Conservation (phyloP, 2,329 filamentous ascomycete species). For the Xylariaceae sp. region DNA sequence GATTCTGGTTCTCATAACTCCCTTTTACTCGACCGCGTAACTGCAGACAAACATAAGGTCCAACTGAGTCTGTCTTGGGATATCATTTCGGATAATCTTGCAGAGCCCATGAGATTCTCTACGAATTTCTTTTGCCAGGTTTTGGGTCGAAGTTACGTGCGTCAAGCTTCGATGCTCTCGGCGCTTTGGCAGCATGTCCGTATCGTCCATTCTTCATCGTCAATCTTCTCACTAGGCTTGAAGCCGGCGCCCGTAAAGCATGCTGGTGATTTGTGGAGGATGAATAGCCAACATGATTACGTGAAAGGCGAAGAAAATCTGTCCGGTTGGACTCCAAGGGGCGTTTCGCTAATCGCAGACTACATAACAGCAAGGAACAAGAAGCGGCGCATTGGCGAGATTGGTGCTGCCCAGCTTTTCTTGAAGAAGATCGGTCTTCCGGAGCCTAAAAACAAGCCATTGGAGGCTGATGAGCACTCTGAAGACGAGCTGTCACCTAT, state of each 20-base stretch:
- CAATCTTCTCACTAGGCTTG: slow-evolving; percentile 82
- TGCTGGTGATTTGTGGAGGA: slow-evolving; percentile 90
- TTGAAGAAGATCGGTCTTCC: slow-evolving; percentile 58
- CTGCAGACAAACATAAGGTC: slow-evolving; percentile 87
- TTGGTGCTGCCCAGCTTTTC: slow-evolving; percentile 70
- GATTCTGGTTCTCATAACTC: slow-evolving; percentile 92
- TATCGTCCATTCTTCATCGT: slow-evolving; percentile 82
- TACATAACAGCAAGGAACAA: slow-evolving; percentile 75
- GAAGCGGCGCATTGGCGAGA: slow-evolving; percentile 70
- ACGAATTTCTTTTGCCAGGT: slow-evolving; percentile 81
- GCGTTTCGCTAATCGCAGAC: slow-evolving; percentile 87
- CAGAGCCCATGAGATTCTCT: slow-evolving; percentile 84
- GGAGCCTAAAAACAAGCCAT: slow-evolving; percentile 35
- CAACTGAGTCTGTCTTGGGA: slow-evolving; percentile 88
- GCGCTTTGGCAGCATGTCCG: slow-evolving; percentile 81
- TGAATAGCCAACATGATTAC: slow-evolving; percentile 93
- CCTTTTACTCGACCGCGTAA: slow-evolving; percentile 87
- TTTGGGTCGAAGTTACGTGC: slow-evolving; percentile 76
- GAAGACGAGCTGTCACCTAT: slow-evolving; percentile 35
- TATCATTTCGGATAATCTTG: slow-evolving; percentile 75
- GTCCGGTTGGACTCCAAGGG: slow-evolving; percentile 80
- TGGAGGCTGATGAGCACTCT: slow-evolving; percentile 36
- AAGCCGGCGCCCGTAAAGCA: slow-evolving; percentile 87
- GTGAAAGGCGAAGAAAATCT: slow-evolving; percentile 93
- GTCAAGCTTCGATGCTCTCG: slow-evolving; percentile 83